These are phyloP conservation scores for Ustilago crameri DNA, from an alignment of 1,284 basidiomycete genomes.

Conservation along the genomic window DNA sequence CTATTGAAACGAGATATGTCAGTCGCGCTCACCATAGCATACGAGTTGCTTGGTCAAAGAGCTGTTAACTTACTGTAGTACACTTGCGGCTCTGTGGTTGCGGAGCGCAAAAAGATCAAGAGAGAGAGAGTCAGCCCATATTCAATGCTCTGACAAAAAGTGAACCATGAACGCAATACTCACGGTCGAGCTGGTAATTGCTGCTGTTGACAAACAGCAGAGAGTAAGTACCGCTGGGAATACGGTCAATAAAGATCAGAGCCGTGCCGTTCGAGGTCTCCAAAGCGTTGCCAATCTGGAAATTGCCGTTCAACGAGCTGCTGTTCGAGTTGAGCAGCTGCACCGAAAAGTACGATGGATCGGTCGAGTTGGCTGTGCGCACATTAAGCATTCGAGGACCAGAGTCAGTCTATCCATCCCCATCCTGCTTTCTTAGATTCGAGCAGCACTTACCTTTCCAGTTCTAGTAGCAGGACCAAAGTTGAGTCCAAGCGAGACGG, in stretches of 20 bases:
- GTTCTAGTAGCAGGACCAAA: slow-evolving; percentile 9
- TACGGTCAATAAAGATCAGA: slow-evolving; percentile 50
- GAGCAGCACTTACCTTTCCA: slow-evolving; percentile 36
- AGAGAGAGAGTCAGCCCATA: neutral
- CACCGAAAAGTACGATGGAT: slow-evolving; percentile 44
- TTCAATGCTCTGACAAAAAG: neutral
- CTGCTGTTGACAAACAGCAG: slow-evolving; percentile 55
- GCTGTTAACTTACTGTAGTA: slow-evolving; percentile 50
- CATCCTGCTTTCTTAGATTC: neutral
- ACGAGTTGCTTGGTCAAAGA: too few species aligned
- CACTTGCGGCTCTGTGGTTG: slow-evolving; percentile 33
- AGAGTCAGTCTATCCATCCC: slow-evolving; percentile 4
- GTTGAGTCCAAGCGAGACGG: neutral
- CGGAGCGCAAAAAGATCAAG: neutral
- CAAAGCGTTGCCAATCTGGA: slow-evolving; percentile 55
- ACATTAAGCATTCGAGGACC: neutral
- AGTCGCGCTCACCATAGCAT: neutral
- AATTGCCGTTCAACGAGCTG: slow-evolving; percentile 54
- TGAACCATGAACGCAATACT: neutral
- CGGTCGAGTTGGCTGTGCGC: slow-evolving; percentile 46
- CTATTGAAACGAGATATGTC: slow-evolving; percentile 3
- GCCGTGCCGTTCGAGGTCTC: slow-evolving; percentile 45
- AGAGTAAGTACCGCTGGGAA: slow-evolving; percentile 47
- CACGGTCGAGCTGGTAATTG: slow-evolving; percentile 51
- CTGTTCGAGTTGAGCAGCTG: slow-evolving; percentile 52